phyloP scores from a whole-genome alignment of 768 basidiomycete species.

The Butyriboletus loyo region DNA sequence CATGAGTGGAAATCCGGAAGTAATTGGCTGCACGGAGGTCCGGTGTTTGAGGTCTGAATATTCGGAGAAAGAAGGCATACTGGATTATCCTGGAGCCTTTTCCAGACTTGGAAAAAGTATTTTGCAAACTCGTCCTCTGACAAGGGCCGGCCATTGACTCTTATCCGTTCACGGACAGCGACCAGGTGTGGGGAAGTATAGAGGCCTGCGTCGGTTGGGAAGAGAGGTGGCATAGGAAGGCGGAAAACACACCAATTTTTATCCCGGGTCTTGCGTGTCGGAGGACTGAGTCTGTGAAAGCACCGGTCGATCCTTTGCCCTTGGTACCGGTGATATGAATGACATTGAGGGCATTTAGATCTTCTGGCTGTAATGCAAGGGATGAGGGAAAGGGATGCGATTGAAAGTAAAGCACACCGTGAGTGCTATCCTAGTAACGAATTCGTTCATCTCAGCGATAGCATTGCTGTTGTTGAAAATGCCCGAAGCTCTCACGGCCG shows the following conservation, averaged over 20 bases:
- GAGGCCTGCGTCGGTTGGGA: slow-evolving; percentile 52
- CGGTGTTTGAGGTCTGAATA: background rate
- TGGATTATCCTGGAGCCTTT: slow-evolving; percentile 64
- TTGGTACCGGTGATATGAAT: slow-evolving; percentile 98
- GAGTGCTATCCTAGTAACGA: slow-evolving; percentile 83
- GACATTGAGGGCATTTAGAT: slow-evolving; percentile 86
- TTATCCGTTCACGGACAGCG: slow-evolving; percentile 92
- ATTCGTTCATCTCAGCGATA: slow-evolving; percentile 89
- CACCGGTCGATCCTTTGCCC: slow-evolving; percentile 96
- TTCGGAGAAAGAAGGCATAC: slow-evolving; percentile 38
- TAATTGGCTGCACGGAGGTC: slow-evolving; percentile 39
- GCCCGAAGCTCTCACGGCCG: slow-evolving; percentile 75
- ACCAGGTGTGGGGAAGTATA: slow-evolving; percentile 98
- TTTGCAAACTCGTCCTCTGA: slow-evolving; percentile 85
- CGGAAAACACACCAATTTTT: slow-evolving; percentile 66
- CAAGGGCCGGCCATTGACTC: slow-evolving; percentile 87
- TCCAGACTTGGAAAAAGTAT: slow-evolving; percentile 97
- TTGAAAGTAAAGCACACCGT: slow-evolving; percentile 45
- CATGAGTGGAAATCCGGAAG: slow-evolving; percentile 58
- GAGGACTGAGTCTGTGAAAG: slow-evolving; percentile 86
- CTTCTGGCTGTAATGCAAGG: slow-evolving; percentile 53
- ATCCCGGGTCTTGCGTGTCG: slow-evolving; percentile 69
- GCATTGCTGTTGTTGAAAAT: slow-evolving; percentile 50
- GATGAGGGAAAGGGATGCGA: slow-evolving; percentile 11
- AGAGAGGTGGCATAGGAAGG: background rate